Conservation (phyloP, 768 basidiomycete genomes). For the Tephrocybe sp. region DNA sequence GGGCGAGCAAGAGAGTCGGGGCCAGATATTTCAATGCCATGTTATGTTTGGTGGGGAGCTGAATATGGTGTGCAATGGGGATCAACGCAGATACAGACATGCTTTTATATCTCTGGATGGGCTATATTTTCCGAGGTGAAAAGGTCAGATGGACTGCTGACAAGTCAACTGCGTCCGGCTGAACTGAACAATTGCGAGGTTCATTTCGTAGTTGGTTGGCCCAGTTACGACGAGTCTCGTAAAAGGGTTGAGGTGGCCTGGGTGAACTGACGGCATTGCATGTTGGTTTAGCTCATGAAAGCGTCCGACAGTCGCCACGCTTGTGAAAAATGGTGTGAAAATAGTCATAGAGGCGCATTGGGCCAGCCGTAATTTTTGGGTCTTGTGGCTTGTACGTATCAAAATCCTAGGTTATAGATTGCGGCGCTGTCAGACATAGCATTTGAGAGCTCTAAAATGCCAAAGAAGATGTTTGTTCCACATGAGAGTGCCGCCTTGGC, state of each 20-base stretch:
- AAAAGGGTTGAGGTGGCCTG: background rate
- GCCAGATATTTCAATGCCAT: background rate
- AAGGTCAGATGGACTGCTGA: background rate
- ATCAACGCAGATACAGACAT: background rate
- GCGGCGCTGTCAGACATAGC: too few relatives aligned
- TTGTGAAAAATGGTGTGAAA: background rate
- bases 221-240: too few relatives aligned
- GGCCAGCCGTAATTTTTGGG: background rate
- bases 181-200: too few relatives aligned
- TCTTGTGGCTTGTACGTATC: background rate
- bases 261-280: background rate
- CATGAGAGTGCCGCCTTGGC: background rate
- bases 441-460: too few relatives aligned
- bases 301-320: background rate
- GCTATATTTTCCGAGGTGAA: background rate
- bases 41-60: background rate
- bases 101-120: constrained; percentile 7
- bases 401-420: too few relatives aligned
- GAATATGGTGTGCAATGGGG: background rate
- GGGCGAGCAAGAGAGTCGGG: constrained; percentile 1
- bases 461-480: background rate
- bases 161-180: background rate
- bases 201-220: too few relatives aligned
- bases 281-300: background rate
- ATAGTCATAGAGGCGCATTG: background rate